phyloP scores from a whole-genome alignment of 208 protist species.

The Leptomonas seymouri region DNA sequence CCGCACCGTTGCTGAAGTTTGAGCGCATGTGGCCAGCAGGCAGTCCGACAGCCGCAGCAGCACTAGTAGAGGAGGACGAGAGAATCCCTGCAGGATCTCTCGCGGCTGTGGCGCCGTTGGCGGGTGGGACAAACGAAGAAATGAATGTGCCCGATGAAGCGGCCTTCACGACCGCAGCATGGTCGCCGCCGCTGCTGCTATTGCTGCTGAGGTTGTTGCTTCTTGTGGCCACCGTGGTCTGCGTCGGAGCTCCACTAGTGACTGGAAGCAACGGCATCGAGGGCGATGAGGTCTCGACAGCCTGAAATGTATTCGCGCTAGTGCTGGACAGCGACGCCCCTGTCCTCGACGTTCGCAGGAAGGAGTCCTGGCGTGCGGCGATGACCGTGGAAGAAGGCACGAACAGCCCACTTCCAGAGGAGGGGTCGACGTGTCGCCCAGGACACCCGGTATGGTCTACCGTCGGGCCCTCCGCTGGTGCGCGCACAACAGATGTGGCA shows the following conservation, averaged over 20 bases:
- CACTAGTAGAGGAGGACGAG: background rate
- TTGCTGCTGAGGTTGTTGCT: background rate
- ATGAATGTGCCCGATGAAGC: background rate
- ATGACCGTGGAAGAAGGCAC: background rate
- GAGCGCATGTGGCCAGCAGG: background rate
- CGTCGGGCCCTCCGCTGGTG: background rate
- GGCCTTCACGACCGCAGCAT: background rate
- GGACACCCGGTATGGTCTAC: slow-evolving; percentile 2
- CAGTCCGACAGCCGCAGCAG: background rate
- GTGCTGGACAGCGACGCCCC: slow-evolving; percentile 1
- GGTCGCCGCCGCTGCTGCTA: background rate
- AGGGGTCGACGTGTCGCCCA: slow-evolving; percentile 11
- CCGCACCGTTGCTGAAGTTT: slow-evolving; percentile 10
- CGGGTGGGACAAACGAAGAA: too few relatives aligned
- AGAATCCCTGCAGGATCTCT: background rate
- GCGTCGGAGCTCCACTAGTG: background rate
- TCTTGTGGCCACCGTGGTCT: background rate
- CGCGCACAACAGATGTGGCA: background rate
- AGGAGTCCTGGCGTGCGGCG: slow-evolving; percentile 1
- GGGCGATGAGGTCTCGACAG: background rate
- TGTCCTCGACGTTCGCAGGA: background rate
- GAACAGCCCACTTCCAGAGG: background rate
- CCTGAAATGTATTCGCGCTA: background rate
- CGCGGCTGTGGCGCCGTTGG: slow-evolving; percentile 2
- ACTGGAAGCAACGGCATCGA: background rate